Percentiles rank a stretch among this genome's conserved stretches.
Evolutionary conservation across 148 eudicot species (phyloP).

Genomic region (Dysphania ambrosioides): DNA sequence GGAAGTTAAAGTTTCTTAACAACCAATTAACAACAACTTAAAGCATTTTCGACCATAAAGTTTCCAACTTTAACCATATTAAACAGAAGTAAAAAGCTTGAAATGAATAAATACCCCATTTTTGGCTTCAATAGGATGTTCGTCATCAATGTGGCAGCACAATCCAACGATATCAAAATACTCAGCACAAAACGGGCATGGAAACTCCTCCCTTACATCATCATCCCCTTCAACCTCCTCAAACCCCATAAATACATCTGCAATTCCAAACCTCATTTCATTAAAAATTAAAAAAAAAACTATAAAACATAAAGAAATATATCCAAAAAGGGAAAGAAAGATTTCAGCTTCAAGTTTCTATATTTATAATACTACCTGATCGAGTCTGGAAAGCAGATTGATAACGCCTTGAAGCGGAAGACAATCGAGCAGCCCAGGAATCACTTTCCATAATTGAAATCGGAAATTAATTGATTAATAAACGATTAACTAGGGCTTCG

Average conservation of each 20-base stretch:
- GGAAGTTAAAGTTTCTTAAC: neutral
- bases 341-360: neutral
- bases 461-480: conserved; percentile 7
- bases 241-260: conserved; percentile 81
- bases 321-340: neutral
- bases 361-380: conserved; percentile 38
- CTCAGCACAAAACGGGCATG: conserved; percentile 82
- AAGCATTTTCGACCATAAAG: conserved; percentile 5
- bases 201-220: conserved; percentile 84
- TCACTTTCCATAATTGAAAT: conserved; percentile 58
- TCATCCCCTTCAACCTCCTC: conserved; percentile 86
- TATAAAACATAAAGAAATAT: conserved; percentile 10
- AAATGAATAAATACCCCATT: conserved; percentile 61
- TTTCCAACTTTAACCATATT: neutral
- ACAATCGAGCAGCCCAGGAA: conserved; percentile 80
- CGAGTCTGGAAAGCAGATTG: conserved; percentile 75
- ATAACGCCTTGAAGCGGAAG: conserved; percentile 69
- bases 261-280: too few relatives aligned
- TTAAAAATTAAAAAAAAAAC: neutral
- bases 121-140: conserved; percentile 79
- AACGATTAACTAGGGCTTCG: conserved; percentile 31
- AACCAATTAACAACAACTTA: neutral
- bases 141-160: conserved; percentile 92
- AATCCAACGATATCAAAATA: conserved; percentile 84
- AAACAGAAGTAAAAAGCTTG: neutral